These are phyloP conservation scores for Acanthamoeba healyi DNA, from an alignment of 208 protist genomes.

Conservation along the genomic window DNA sequence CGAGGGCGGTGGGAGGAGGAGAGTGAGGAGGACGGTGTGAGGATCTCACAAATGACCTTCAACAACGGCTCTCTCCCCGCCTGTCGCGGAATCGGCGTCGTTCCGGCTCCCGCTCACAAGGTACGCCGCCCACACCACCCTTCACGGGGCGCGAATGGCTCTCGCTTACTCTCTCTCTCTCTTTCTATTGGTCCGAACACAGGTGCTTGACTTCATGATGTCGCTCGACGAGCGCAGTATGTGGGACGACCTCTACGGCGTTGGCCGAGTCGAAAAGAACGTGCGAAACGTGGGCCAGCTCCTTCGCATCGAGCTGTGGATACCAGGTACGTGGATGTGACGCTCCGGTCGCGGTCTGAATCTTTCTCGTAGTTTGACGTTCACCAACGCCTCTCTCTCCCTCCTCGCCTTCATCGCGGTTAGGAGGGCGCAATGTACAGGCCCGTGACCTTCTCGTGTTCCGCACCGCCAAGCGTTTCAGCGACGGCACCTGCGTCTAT, in stretches of 20 bases:
- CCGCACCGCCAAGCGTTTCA: slow-evolving; percentile 52
- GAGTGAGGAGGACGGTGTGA: slow-evolving; percentile 23
- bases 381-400: too few relatives aligned
- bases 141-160: neutral
- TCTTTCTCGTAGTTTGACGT: neutral
- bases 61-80: slow-evolving; percentile 28
- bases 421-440: slow-evolving; percentile 37
- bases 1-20: neutral
- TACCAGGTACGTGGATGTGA: neutral
- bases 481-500: slow-evolving; percentile 42
- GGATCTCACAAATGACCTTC: slow-evolving; percentile 27
- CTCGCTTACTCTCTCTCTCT: neutral
- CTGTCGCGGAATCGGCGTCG: neutral
- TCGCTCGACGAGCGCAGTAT: slow-evolving; percentile 36
- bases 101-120: neutral
- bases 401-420: too few relatives aligned
- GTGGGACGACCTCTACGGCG: slow-evolving; percentile 58
- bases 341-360: neutral
- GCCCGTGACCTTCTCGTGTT: slow-evolving; percentile 14
- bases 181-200: neutral
- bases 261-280: slow-evolving; percentile 12
- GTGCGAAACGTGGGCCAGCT: slow-evolving; percentile 8
- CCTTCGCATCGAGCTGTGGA: slow-evolving; percentile 34
- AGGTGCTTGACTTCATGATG: slow-evolving; percentile 56
- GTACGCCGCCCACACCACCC: too few relatives aligned